phyloP scores from a whole-genome alignment of 1,139 yeast genomes.

The Oligophagozyma castellii region DNA sequence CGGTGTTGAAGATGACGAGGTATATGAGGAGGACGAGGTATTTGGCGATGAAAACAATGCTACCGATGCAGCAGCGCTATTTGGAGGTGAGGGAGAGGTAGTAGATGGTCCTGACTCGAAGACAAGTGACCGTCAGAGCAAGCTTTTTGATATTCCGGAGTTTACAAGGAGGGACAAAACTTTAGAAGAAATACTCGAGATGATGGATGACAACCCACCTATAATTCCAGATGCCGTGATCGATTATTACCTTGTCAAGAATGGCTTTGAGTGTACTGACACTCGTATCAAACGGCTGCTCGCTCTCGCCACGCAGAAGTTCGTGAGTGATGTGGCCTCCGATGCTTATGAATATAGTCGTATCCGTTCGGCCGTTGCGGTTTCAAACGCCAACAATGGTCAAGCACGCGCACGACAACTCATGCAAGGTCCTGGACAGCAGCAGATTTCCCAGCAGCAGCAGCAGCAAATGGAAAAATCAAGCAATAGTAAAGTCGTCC shows the following conservation, averaged over 20 bases:
- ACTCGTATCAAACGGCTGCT: conserved; percentile 68
- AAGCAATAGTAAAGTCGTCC: conserved; percentile 28
- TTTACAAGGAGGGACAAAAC: conserved; percentile 77
- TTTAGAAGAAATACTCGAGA: conserved; percentile 65
- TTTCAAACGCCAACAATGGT: conserved; percentile 72
- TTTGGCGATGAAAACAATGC: conserved; percentile 7
- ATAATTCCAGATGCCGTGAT: conserved; percentile 98
- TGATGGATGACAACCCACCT: conserved; percentile 92
- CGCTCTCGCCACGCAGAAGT: conserved; percentile 93
- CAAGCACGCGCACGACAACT: conserved; percentile 70
- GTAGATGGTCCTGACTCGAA: background rate
- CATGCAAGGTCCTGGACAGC: conserved; percentile 44
- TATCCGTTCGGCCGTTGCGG: conserved; percentile 73
- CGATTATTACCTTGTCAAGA: conserved; percentile 77
- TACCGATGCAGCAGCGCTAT: conserved; percentile 7
- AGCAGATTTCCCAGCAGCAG: conserved; percentile 15
- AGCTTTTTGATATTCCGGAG: conserved; percentile 43
- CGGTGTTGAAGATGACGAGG: conserved; percentile 11
- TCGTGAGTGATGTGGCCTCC: conserved; percentile 84
- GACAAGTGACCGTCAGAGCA: conserved; percentile 19
- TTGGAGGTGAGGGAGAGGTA: conserved; percentile 11
- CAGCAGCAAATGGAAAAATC: conserved; percentile 30
- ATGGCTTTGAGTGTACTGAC: conserved; percentile 79
- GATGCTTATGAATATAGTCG: conserved; percentile 94
- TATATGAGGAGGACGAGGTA: conserved; percentile 8